Evolutionary conservation across 768 basidiomycete species (phyloP), one percentile per base, ranked within the genome.

Genomic region (Boletus rex-veris): DNA sequence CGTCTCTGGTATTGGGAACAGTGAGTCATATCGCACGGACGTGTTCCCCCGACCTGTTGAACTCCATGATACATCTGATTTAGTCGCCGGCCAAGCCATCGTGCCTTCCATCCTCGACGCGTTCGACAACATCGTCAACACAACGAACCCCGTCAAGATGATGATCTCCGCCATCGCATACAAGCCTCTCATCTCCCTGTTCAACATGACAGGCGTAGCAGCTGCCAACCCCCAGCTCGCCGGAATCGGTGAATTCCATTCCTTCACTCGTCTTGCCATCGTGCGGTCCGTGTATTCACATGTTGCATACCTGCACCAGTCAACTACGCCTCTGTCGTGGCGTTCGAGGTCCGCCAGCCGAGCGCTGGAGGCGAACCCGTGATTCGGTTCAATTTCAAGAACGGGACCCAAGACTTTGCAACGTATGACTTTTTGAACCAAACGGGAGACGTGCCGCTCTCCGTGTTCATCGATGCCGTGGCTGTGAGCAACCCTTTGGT

Each of bases 161-260:
- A 68, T 75, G 24, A 80, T 85, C 58, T 74, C 80, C 31, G 82
- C 81, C 10, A 75, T 85, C 47, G 77, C 87, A 0, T 91, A 90
- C 75, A 90, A 90, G 68, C 88, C 88, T 0, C 86, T 90, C 73
- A 54, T 89, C 31, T 85, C 84, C 9, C 68, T 91, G 42, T 90
- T 91, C 75, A 86, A 88, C 69, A 84, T 91, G 81, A 88, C 85
- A 0, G 77, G 80, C 3, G 76, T 79, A 24, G 77, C 78, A 10
- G 64, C 75, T 16, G 69, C 73, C 42, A 75, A 80, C 51, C 78
- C 81, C 0, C 62, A 80, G 56, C 75, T 88, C 4, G 78, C 82
- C 35, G 79, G 79, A 12, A 79, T 88, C 57, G 83, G 86, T 85
- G 48, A 49, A 58, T 53, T 30, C 11, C 16, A 7, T 19, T 5